Conservation (phyloP, 2,329 filamentous ascomycete genomes). For the Trichoderma sp. region DNA sequence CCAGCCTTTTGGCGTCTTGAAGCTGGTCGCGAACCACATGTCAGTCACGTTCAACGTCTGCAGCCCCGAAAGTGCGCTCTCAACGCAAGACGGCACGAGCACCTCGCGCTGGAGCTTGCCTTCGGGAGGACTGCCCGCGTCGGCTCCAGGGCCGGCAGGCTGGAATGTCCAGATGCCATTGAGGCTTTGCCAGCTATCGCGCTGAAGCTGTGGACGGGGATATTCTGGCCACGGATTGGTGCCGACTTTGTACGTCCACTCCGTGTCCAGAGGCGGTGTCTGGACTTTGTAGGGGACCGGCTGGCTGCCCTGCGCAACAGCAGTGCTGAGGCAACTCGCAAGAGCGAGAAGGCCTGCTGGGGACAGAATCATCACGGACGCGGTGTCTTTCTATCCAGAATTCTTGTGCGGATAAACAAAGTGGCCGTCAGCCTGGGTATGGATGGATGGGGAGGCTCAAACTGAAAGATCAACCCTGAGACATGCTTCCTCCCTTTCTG, state of each 20-base stretch:
- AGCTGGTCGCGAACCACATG: conserved; percentile 55
- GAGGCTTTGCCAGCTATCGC: conserved; percentile 56
- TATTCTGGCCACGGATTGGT: conserved; percentile 59
- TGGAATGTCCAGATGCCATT: conserved; percentile 62
- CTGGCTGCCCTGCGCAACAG: conserved; percentile 1
- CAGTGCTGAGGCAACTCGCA: background rate
- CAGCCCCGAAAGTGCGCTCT: conserved; percentile 53
- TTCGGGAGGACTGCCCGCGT: conserved; percentile 26
- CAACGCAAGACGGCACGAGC: conserved; percentile 47
- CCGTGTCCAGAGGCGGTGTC: conserved; percentile 49
- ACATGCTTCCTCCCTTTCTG: background rate
- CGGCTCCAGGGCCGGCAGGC: conserved; percentile 33
- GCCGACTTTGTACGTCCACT: conserved; percentile 56
- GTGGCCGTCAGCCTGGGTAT: background rate
- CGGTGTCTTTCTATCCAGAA: background rate
- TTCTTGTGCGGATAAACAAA: background rate
- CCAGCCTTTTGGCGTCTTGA: conserved; percentile 53
- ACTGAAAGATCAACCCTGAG: background rate
- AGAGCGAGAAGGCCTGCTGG: conserved; percentile 3
- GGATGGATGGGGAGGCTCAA: background rate
- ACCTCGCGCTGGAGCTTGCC: conserved; percentile 43
- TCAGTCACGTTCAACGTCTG: conserved; percentile 44
- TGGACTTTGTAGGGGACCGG: conserved; percentile 40
- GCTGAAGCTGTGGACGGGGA: conserved; percentile 57
- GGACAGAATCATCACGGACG: background rate